phyloP scores from a whole-genome alignment of 495 filamentous ascomycete species.

The Xylaria flabelliformis region DNA sequence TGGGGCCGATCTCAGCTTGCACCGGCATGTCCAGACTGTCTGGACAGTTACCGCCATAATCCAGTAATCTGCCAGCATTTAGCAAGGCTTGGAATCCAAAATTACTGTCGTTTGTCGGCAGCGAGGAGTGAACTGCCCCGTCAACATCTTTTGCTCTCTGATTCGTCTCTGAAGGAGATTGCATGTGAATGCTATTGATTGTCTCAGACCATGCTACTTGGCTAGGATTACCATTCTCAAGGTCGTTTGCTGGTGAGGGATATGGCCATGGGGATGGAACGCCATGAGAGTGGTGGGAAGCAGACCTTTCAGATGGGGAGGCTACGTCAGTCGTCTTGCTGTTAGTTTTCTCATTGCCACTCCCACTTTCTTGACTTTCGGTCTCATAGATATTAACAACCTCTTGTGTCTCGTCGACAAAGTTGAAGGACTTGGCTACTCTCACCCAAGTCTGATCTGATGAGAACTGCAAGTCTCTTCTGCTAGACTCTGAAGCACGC shows the following conservation, averaged over 20 bases:
- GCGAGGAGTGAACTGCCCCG: background rate
- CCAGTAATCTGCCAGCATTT: background rate
- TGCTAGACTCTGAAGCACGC: background rate
- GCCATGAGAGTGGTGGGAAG: background rate
- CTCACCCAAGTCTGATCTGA: slow-evolving; percentile 17
- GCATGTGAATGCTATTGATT: background rate
- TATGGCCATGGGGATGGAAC: background rate
- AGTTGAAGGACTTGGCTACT: slow-evolving; percentile 8
- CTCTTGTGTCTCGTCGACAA: slow-evolving; percentile 25
- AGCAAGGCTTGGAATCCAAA: slow-evolving; percentile 4
- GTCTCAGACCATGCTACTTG: background rate
- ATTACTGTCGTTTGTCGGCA: background rate
- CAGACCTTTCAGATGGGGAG: background rate
- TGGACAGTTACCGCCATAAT: background rate
- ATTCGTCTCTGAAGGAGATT: background rate
- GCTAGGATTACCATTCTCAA: background rate
- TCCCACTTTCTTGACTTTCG: background rate
- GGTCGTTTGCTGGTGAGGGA: background rate
- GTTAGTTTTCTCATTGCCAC: background rate
- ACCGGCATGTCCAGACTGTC: background rate
- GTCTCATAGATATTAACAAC: slow-evolving; percentile 15
- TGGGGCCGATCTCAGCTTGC: background rate
- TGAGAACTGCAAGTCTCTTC: background rate
- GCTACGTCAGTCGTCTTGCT: too few relatives aligned
- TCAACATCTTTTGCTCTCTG: background rate